Evolutionary conservation across 1,284 basidiomycete species (phyloP), one percentile per base, ranked within the genome.

Genomic region (Gymnopus androsaceus): DNA sequence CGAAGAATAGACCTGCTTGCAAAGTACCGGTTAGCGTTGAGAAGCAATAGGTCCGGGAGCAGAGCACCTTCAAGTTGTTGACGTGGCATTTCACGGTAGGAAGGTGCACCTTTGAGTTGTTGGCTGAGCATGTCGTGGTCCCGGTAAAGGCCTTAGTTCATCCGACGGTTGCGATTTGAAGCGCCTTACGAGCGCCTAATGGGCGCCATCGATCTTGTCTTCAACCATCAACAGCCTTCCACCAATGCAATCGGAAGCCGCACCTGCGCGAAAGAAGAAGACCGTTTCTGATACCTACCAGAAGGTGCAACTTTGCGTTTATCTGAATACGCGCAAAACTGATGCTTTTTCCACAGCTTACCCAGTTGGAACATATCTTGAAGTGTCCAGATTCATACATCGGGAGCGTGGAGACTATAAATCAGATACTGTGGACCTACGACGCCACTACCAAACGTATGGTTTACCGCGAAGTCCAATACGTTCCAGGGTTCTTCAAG

Each of bases 381-480:
- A 92, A 92, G 72, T 92, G 97, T 58, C 97, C 97, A 1, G 97
- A 99, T 73, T 95, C 95, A 0, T 99, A 99, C 73, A 99, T 99
- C 60, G 97, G 95, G 19, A 95, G 92, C 54, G 87, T 97, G 7
- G 94, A 97, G 72, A 86, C 85, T 0, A 80, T 93, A 58, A 90
- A 85, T 0, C 89, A 94, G 67, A 66, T 75, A 28, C 94, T 97
- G 87, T 98, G 95, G 95, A 92, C 92, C 3, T 94, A 87, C 69
- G 92, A 97, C 68, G 77, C 81, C 0, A 86, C 87, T 44, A 83
- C 75, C 42, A 94, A 93, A 66, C 84, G 86, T 37, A 92, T 97
- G 86, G 84, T 86, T 1, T 72, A 86, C 66, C 79, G 87, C 66
- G 88, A 95, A 48, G 92, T 95, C 63, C 92, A 86, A 62, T 99